A percentile compares a stretch with the other conserved stretches of the same genome.
These are phyloP conservation scores for Sugiyamaella americana DNA, from an alignment of 805 yeast species.

Conservation along the genomic window DNA sequence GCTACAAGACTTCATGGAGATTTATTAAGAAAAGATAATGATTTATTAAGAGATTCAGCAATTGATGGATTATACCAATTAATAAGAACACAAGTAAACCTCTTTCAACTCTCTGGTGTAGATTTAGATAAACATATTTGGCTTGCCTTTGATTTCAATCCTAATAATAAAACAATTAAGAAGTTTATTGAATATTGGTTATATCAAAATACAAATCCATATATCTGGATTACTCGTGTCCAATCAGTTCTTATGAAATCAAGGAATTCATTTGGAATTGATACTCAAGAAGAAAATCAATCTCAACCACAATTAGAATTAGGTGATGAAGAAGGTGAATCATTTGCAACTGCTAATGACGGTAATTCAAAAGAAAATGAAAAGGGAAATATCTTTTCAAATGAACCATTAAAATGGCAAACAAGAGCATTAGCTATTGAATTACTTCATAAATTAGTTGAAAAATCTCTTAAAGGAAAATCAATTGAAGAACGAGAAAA, in stretches of 20 bases:
- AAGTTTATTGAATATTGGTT: conserved; percentile 56
- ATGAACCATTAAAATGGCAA: conserved; percentile 39
- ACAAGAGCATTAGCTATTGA: conserved; percentile 35
- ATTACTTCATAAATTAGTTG: conserved; percentile 30
- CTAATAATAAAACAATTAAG: conserved; percentile 40
- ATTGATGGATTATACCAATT: conserved; percentile 55
- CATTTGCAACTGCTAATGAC: conserved; percentile 24
- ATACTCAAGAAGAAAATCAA: conserved; percentile 12
- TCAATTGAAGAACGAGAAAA: conserved; percentile 19
- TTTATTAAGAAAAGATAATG: conserved; percentile 15
- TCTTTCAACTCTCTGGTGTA: conserved; percentile 36
- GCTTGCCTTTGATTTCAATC: conserved; percentile 47
- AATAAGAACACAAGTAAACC: conserved; percentile 46
- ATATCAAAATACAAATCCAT: conserved; percentile 41
- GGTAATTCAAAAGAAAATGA: conserved; percentile 12
- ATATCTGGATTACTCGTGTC: conserved; percentile 53
- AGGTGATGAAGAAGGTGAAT: conserved; percentile 44
- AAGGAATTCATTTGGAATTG: conserved; percentile 36
- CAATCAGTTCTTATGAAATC: conserved; percentile 39
- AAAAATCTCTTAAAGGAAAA: conserved; percentile 19
- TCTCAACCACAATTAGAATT: conserved; percentile 29
- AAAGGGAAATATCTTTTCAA: conserved; percentile 11
- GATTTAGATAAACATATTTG: conserved; percentile 51
- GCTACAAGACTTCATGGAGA: conserved; percentile 21
- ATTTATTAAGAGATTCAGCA: conserved; percentile 35